Base-by-base conservation (phyloP, 1,139 yeast species). In the Schwanniomyces etchellsii region DNA sequence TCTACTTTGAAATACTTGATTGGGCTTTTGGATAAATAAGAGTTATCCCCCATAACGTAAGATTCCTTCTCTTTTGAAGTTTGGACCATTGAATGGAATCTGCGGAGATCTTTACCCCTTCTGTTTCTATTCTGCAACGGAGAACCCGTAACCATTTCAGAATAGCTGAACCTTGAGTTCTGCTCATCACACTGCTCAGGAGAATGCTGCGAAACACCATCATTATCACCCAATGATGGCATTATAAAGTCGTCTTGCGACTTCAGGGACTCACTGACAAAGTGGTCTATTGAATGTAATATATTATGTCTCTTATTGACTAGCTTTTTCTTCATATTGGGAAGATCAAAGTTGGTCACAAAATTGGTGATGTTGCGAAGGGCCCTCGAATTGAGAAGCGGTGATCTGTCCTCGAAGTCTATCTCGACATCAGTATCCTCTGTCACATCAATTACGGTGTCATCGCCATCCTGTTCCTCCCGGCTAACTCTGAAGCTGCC, bases 41-140 rank as follows among this genome's bases (percentile, higher is more conserved):
- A 72, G 42, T 70, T 70, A 37, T 58, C 60, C 27, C 55, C 59
- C 33, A 55, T 41, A 13, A 38, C 45, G 36, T 36, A 43, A 28
- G 42, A 44, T 40, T 47, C 65, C 43, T 48, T 61, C 46, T 59
- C 72, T 45, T 55, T 60, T 32, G 47, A 55, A 24, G 61, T 62
- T 37, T 75, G 79, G 47, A 69, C 76, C 81, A 80, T 75, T 25
- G 83, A 75, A 43, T 77, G 85, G 16, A 80, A 76, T 35, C 86
- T 63, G 33, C 86, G 60, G 34, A 71, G 70, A 41, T 40, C 41
- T 7, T 40, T 35, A 15, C 33, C 27, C n/a, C n/a, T n/a, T 14
- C 24, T 27, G 27, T 13, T 13, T 7, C 13, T 9, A 9, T 23
- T 23, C 25, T 7, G 26, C 5, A 31, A 30, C 4, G 38, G 39